Evolutionary conservation across 1,284 basidiomycete genomes (phyloP).

Genomic region (Neolentinus lepideus): DNA sequence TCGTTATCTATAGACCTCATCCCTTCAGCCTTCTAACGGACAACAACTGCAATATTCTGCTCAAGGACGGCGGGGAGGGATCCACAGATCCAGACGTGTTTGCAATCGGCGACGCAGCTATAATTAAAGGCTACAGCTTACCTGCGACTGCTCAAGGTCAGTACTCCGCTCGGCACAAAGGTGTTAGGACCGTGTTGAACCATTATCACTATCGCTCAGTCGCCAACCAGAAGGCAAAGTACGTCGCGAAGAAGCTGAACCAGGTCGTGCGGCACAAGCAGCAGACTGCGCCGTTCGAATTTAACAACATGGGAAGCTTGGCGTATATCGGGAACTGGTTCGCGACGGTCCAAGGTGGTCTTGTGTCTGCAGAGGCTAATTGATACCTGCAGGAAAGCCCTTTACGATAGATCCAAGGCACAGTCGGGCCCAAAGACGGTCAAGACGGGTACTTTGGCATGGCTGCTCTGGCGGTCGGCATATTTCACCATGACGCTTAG

Average conservation of each 20-base stretch:
- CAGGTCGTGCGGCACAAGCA: slow-evolving; percentile 39
- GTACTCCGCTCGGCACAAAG: no score
- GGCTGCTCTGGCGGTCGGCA: slow-evolving; percentile 75
- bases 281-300: slow-evolving; percentile 48
- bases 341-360: slow-evolving; percentile 15
- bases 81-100: slow-evolving; percentile 69
- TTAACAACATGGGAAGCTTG: slow-evolving; percentile 68
- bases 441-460: slow-evolving; percentile 64
- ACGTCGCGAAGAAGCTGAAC: slow-evolving; percentile 66
- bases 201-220: slow-evolving; percentile 33
- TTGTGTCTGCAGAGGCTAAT: slow-evolving; percentile 1
- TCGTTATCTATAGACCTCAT: no score
- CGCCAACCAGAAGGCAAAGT: slow-evolving; percentile 76
- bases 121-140: slow-evolving; percentile 51
- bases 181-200: neutral
- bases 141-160: slow-evolving; percentile 72
- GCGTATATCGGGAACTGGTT: slow-evolving; percentile 77
- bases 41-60: slow-evolving; percentile 31
- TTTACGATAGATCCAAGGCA: slow-evolving; percentile 58
- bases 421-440: slow-evolving; percentile 51
- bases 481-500: slow-evolving; percentile 79
- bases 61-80: slow-evolving; percentile 49
- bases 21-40: neutral
- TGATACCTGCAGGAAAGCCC: slow-evolving; percentile 50
- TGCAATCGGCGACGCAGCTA: slow-evolving; percentile 78